A percentile compares a stretch with the other conserved stretches of the same genome.
Conservation (phyloP, 208 protist genomes). For the Leishmania gerbilli region DNA sequence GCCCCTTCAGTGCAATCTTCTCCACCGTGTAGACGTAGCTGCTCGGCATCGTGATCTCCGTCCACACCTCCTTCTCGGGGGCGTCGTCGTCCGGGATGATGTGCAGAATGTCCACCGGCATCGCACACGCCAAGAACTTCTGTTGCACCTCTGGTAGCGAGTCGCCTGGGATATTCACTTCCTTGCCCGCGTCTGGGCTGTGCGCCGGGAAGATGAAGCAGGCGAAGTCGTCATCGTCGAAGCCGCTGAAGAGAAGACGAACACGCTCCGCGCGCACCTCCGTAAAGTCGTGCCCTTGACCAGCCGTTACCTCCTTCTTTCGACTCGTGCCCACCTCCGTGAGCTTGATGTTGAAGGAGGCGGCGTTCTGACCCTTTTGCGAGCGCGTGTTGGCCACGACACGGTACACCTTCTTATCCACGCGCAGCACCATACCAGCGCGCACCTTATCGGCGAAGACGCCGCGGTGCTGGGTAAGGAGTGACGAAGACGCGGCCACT, state of each 20-base stretch:
- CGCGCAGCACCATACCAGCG: constrained; percentile 80
- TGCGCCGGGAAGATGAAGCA: constrained; percentile 92
- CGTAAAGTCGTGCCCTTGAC: constrained; percentile 84
- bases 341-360: constrained; percentile 89
- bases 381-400: constrained; percentile 83
- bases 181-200: constrained; percentile 71
- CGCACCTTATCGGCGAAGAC: constrained; percentile 88
- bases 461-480: constrained; percentile 43
- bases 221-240: constrained; percentile 89
- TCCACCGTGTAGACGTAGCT: constrained; percentile 90
- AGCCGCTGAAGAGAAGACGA: constrained; percentile 87
- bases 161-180: constrained; percentile 78
- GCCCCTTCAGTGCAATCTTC: constrained; percentile 80
- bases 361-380: constrained; percentile 91
- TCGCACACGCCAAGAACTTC: constrained; percentile 79
- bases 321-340: constrained; percentile 74
- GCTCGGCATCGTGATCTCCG: constrained; percentile 83
- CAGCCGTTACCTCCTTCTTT: constrained; percentile 86
- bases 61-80: constrained; percentile 73
- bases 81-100: constrained; percentile 75
- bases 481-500: not conserved
- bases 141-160: constrained; percentile 82
- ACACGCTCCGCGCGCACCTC: constrained; percentile 82
- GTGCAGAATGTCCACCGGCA: constrained; percentile 89
- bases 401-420: constrained; percentile 82